Percentiles rank a stretch among this genome's conserved stretches.
Evolutionary conservation across 805 yeast genomes (phyloP).

Genomic region (Candida dajiaensis): DNA sequence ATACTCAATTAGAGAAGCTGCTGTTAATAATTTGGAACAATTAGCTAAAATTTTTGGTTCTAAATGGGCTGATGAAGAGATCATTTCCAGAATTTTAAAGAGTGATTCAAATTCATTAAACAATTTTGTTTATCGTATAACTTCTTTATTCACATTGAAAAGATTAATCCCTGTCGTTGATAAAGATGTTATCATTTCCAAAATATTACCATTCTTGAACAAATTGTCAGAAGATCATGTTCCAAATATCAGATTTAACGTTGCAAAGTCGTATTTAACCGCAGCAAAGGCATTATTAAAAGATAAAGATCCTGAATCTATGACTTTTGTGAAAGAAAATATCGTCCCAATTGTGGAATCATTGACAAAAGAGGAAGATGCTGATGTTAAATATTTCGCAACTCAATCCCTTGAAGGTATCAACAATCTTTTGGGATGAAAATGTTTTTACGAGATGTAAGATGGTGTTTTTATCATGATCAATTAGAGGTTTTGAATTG

Average conservation of each 20-base stretch:
- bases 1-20: slow-evolving; percentile 94
- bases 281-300: slow-evolving; percentile 47
- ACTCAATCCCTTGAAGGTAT: slow-evolving; percentile 46
- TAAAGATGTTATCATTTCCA: slow-evolving; percentile 47
- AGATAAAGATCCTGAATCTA: slow-evolving; percentile 13
- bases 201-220: slow-evolving; percentile 75
- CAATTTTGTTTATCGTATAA: slow-evolving; percentile 87
- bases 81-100: slow-evolving; percentile 67
- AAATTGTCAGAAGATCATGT: slow-evolving; percentile 73
- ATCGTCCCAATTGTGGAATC: slow-evolving; percentile 62
- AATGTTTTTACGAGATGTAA: background rate
- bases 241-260: slow-evolving; percentile 93
- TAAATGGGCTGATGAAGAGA: slow-evolving; percentile 85
- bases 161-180: slow-evolving; percentile 70
- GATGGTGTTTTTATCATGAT: background rate
- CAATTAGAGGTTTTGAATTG: background rate
- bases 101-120: slow-evolving; percentile 32
- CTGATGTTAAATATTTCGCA: slow-evolving; percentile 87
- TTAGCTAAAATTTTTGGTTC: slow-evolving; percentile 86
- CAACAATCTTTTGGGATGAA: background rate
- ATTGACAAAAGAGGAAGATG: slow-evolving; percentile 68
- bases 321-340: slow-evolving; percentile 38
- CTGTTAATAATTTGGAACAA: slow-evolving; percentile 74
- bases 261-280: slow-evolving; percentile 74
- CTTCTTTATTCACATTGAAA: slow-evolving; percentile 85